Percentiles rank a stretch among this genome's conserved stretches.
phyloP scores from a whole-genome alignment of 2,329 filamentous ascomycete genomes.

The Venturia nashicola region DNA sequence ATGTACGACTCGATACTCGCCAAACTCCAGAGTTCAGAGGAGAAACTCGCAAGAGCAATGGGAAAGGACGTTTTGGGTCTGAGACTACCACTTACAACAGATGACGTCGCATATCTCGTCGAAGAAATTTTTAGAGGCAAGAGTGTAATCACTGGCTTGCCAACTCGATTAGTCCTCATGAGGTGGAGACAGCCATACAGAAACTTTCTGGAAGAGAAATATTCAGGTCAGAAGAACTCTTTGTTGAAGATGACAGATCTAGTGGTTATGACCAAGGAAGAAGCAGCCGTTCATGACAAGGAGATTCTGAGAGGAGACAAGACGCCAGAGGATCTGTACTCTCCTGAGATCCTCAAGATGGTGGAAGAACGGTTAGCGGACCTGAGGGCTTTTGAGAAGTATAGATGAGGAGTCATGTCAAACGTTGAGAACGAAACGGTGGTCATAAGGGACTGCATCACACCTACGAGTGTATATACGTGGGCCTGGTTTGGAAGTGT shows the following conservation, averaged over 20 bases:
- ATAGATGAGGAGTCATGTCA: conserved; percentile 22
- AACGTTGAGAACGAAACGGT: no score
- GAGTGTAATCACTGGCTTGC: conserved; percentile 70
- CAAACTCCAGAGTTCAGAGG: conserved; percentile 64
- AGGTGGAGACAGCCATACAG: conserved; percentile 60
- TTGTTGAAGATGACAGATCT: conserved; percentile 56
- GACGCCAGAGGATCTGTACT: conserved; percentile 61
- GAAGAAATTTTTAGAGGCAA: conserved; percentile 81
- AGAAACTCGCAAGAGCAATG: conserved; percentile 52
- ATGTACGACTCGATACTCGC: conserved; percentile 79
- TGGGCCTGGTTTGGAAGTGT: no score
- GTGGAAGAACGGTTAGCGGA: conserved; percentile 58
- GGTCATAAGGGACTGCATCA: no score
- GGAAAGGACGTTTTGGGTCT: conserved; percentile 53
- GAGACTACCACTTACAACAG: conserved; percentile 62
- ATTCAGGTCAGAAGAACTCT: conserved; percentile 68
- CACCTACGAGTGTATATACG: no score
- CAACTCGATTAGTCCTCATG: conserved; percentile 66
- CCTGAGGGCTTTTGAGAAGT: conserved; percentile 44
- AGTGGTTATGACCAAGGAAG: conserved; percentile 89
- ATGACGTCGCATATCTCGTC: conserved; percentile 75
- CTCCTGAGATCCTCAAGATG: conserved; percentile 48
- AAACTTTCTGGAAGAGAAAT: conserved; percentile 52
- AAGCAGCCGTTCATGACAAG: conserved; percentile 68
- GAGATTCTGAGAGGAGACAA: conserved; percentile 61